Conservation (phyloP, 164 flowering plant genomes). For the Macadamia tetraphylla region DNA sequence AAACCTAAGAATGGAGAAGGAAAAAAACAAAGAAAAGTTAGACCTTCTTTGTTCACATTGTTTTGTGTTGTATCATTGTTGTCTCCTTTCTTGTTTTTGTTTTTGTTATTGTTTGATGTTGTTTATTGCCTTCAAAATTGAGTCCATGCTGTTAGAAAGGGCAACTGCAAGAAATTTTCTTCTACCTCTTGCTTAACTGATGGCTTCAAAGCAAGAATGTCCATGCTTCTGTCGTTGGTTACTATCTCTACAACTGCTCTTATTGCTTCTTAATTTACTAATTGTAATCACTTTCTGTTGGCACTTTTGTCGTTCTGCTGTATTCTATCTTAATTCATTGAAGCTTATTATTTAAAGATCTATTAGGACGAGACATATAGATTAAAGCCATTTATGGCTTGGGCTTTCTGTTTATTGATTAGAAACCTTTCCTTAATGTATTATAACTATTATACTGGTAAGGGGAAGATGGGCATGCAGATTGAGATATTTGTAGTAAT, state of each 20-base stretch:
- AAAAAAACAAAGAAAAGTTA: neutral
- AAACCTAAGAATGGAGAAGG: neutral
- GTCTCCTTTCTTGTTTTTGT: neutral
- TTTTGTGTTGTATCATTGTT: neutral
- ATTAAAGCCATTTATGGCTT: no score
- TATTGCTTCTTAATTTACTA: neutral
- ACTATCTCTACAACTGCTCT: neutral
- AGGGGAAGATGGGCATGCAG: no score
- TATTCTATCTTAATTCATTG: no score
- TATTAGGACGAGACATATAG: no score
- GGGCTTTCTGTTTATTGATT: no score
- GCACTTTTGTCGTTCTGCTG: no score
- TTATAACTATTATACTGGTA: no score
- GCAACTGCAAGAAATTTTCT: neutral
- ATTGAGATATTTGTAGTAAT: no score
- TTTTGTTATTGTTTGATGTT: neutral
- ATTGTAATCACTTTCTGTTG: no score
- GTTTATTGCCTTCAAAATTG: constrained; percentile 1
- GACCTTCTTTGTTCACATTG: neutral
- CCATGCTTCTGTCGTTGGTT: neutral
- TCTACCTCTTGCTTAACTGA: neutral
- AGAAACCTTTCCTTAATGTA: no score
- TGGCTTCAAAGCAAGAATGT: neutral
- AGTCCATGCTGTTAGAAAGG: neutral
- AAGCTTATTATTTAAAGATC: no score